These are phyloP conservation scores for Inonotus hispidus DNA, from an alignment of 1,284 basidiomycete genomes.

Conservation along the genomic window DNA sequence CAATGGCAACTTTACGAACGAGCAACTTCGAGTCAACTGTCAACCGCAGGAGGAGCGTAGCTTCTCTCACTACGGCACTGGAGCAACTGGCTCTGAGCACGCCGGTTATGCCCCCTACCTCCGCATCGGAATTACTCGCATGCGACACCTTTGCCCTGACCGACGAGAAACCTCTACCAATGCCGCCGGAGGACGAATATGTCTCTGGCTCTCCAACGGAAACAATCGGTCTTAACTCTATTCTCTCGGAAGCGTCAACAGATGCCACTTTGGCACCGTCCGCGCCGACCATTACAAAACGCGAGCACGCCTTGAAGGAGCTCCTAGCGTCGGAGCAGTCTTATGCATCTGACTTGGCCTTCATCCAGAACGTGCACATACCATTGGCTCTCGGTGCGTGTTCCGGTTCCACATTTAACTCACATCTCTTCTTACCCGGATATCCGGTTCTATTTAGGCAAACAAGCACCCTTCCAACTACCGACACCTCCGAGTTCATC, in stretches of 20 bases:
- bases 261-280: constrained; percentile 19
- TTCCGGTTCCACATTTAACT: constrained; percentile 6
- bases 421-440: not conserved
- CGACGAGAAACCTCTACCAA: constrained; percentile 17
- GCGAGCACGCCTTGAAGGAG: constrained; percentile 81
- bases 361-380: constrained; percentile 82
- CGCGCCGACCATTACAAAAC: constrained; percentile 49
- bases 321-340: constrained; percentile 79
- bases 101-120: constrained; percentile 7
- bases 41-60: constrained; percentile 5
- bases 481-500: constrained; percentile 32
- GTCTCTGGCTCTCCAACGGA: constrained; percentile 7
- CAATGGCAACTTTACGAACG: constrained; percentile 5
- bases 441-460: constrained; percentile 31
- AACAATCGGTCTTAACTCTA: constrained; percentile 1
- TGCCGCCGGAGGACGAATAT: constrained; percentile 10
- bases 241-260: constrained; percentile 13
- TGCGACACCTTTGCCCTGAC: constrained; percentile 6
- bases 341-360: constrained; percentile 83
- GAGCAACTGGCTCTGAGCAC: constrained; percentile 6
- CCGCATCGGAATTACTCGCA: not conserved
- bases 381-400: constrained; percentile 63
- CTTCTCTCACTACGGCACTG: constrained; percentile 6
- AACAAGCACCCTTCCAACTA: constrained; percentile 36
- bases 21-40: not conserved